Percentiles rank a stretch among this genome's conserved stretches.
Evolutionary conservation across 108 stramenopile genomes (phyloP).

Genomic region (Discostella stelligeroides): DNA sequence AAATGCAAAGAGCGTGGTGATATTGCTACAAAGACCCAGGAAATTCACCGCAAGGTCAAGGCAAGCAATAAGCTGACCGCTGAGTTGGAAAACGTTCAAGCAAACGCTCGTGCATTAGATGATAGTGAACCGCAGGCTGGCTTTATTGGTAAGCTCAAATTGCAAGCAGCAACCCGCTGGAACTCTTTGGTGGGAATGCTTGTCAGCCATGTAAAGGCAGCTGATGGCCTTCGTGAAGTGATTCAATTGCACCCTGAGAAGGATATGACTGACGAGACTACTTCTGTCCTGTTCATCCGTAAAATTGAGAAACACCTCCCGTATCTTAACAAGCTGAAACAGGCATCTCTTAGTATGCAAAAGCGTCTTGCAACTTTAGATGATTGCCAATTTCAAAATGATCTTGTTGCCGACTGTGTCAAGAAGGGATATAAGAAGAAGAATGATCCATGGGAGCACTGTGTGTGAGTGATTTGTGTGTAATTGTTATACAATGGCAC

Average conservation of each 20-base stretch:
- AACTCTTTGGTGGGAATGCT: constrained; percentile 1
- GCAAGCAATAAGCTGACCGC: constrained; percentile 3
- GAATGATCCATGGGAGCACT: no score
- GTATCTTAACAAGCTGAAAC: background rate
- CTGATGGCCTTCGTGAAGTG: background rate
- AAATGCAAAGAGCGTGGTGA: background rate
- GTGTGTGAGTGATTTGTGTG: no score
- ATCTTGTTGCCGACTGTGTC: background rate
- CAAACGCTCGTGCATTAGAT: constrained; percentile 2
- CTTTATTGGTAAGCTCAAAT: background rate
- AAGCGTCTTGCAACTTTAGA: background rate
- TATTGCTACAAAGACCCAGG: background rate
- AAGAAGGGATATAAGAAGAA: background rate
- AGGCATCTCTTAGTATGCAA: constrained; percentile 1
- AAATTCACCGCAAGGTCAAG: background rate
- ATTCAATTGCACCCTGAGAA: background rate
- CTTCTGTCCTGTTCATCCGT: background rate
- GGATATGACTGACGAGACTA: background rate
- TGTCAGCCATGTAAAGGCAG: constrained; percentile 1
- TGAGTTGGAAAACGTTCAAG: background rate
- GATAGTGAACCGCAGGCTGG: no score
- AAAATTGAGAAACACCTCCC: background rate
- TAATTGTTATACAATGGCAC: no score
- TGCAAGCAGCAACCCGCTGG: background rate
- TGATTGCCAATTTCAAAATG: background rate